These are phyloP conservation scores for Solanum aculeatissimum DNA, from an alignment of 305 asterid species.

Conservation along the genomic window DNA sequence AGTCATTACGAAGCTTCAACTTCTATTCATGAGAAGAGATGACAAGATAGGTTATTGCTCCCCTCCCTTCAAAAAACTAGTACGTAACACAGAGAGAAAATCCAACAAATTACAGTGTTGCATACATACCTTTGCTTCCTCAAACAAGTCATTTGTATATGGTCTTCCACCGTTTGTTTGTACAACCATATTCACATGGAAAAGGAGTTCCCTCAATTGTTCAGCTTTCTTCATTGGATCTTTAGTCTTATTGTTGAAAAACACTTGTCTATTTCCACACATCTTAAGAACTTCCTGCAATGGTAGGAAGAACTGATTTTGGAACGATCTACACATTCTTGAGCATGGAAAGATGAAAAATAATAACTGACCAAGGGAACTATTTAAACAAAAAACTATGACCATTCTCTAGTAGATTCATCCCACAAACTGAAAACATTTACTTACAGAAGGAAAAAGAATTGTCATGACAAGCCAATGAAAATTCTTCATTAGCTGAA, in stretches of 20 bases:
- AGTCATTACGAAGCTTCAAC: conserved; percentile 39
- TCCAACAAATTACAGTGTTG: background rate
- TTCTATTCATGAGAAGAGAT: background rate
- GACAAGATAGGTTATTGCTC: background rate
- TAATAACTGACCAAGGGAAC: background rate
- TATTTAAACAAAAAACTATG: background rate
- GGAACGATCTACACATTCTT: background rate
- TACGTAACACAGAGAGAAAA: background rate
- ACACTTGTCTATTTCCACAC: conserved; percentile 54
- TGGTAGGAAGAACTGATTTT: background rate
- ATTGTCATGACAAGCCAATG: background rate
- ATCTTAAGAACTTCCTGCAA: conserved; percentile 23
- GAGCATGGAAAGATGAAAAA: background rate
- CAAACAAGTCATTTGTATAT: conserved; percentile 35
- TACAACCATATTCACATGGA: conserved; percentile 33
- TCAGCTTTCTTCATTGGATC: conserved; percentile 18
- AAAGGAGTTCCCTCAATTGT: conserved; percentile 32
- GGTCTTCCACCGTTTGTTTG: conserved; percentile 36
- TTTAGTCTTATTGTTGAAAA: conserved; percentile 46
- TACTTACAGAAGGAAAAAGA: background rate
- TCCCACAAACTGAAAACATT: background rate
- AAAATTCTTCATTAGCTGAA: background rate
- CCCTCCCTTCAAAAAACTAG: background rate
- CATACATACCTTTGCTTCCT: conserved; percentile 37
- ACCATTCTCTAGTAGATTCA: background rate